Conservation (phyloP, 768 basidiomycete species). For the Kwoniella botswanensis region DNA sequence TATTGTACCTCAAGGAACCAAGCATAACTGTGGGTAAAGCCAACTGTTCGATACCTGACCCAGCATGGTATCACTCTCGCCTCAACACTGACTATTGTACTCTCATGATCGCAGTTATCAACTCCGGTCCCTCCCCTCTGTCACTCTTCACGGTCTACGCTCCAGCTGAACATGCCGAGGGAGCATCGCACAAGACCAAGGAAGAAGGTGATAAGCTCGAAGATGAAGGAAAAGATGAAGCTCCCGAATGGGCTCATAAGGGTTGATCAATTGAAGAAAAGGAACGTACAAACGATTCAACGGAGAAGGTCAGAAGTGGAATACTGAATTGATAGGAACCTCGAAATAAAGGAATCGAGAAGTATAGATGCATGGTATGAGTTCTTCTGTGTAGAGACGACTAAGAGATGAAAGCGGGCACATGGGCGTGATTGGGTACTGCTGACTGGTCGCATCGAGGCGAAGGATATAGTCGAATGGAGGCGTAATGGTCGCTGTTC, state of each 20-base stretch:
- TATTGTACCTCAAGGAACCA: constrained; percentile 59
- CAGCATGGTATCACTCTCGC: too few species aligned
- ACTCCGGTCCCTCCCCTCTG: constrained; percentile 57
- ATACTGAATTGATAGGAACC: too few species aligned
- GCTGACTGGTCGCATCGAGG: too few species aligned
- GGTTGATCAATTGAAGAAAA: not conserved
- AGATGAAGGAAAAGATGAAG: constrained; percentile 59
- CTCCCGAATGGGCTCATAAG: constrained; percentile 57
- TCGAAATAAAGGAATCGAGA: too few species aligned
- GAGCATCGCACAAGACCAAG: constrained; percentile 59
- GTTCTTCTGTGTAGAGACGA: too few species aligned
- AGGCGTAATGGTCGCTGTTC: too few species aligned
- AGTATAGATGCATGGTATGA: too few species aligned
- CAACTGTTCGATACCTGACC: not conserved
- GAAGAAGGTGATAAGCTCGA: constrained; percentile 59
- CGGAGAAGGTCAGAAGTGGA: not conserved
- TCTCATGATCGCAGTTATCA: constrained; percentile 43
- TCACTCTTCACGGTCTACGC: constrained; percentile 59
- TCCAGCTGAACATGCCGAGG: constrained; percentile 56
- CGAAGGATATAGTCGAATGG: too few species aligned
- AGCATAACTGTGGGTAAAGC: constrained; percentile 55
- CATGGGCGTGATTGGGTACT: too few species aligned
- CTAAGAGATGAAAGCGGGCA: too few species aligned
- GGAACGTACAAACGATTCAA: too few species aligned
- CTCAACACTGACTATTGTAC: not conserved